Conservation (phyloP, 495 filamentous ascomycete species). For the Amniculicola lignicola region DNA sequence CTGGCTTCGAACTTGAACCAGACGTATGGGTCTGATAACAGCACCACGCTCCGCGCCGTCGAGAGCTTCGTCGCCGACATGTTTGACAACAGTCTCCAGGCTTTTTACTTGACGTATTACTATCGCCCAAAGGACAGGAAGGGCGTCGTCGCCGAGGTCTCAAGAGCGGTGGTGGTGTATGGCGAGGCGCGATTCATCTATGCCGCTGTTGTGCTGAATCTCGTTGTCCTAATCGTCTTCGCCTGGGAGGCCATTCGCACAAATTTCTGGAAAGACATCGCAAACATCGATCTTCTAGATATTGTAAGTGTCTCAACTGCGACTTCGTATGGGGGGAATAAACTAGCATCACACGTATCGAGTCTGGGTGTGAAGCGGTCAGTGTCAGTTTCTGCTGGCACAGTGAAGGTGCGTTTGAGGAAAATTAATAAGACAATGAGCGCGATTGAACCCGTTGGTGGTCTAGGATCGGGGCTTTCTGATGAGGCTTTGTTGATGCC, state of each 20-base stretch:
- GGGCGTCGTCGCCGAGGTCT: not conserved
- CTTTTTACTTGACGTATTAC: not conserved
- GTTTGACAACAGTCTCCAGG: constrained; percentile 3
- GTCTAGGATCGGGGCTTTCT: no score
- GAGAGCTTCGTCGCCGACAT: not conserved
- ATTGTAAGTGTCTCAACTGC: not conserved
- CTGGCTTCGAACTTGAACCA: not conserved
- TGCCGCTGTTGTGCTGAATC: not conserved
- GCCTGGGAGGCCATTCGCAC: not conserved
- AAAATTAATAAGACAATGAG: not conserved
- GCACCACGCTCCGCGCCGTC: not conserved
- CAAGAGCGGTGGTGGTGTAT: not conserved
- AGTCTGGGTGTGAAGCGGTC: not conserved
- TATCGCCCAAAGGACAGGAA: not conserved
- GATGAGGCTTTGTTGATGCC: no score
- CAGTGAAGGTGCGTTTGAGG: not conserved
- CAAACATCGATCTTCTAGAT: not conserved
- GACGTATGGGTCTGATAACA: not conserved
- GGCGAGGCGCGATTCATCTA: not conserved
- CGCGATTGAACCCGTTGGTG: not conserved
- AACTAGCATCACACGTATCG: not conserved
- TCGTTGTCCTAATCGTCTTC: not conserved
- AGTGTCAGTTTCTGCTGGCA: not conserved
- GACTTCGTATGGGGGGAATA: not conserved
- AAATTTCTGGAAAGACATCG: not conserved